These are phyloP conservation scores for Reticulomyxa filosa DNA, from an alignment of 78 protist species.

Conservation along the genomic window DNA sequence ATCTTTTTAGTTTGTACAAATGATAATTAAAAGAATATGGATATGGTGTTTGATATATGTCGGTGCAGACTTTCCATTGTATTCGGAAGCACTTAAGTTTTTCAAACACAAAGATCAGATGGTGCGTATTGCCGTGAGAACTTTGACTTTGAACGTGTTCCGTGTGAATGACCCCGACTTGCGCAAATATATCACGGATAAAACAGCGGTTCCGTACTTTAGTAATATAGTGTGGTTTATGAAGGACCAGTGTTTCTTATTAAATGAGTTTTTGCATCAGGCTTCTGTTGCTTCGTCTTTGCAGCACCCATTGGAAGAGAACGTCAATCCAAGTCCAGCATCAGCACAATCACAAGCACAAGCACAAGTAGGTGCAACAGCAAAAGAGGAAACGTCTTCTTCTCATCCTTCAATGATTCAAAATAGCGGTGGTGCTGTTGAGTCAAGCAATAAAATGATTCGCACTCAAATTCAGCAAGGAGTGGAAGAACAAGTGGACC, in stretches of 20 bases:
- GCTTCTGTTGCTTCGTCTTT: too few species aligned
- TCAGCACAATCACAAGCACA: too few species aligned
- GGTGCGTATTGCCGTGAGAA: slow-evolving; percentile 69
- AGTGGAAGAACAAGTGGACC: too few species aligned
- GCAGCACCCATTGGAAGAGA: too few species aligned
- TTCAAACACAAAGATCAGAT: slow-evolving; percentile 59
- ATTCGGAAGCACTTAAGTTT: slow-evolving; percentile 72
- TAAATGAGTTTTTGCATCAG: too few species aligned
- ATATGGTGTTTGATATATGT: background rate
- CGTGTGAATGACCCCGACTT: slow-evolving; percentile 29
- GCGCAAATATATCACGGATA: slow-evolving; percentile 29
- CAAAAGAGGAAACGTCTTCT: too few species aligned
- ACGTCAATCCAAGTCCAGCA: too few species aligned
- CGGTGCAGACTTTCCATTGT: slow-evolving; percentile 56
- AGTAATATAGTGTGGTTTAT: slow-evolving; percentile 47
- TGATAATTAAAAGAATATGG: background rate
- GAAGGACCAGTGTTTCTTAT: slow-evolving; percentile 20
- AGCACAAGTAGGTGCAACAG: too few species aligned
- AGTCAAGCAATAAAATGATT: too few species aligned
- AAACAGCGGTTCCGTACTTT: slow-evolving; percentile 50
- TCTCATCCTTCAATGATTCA: too few species aligned
- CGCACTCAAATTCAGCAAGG: too few species aligned
- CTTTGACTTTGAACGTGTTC: slow-evolving; percentile 53
- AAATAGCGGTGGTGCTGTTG: too few species aligned
- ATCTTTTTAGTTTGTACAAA: background rate